These are phyloP conservation scores for Cyathus olla DNA, from an alignment of 1,284 basidiomycete genomes.

Conservation along the genomic window DNA sequence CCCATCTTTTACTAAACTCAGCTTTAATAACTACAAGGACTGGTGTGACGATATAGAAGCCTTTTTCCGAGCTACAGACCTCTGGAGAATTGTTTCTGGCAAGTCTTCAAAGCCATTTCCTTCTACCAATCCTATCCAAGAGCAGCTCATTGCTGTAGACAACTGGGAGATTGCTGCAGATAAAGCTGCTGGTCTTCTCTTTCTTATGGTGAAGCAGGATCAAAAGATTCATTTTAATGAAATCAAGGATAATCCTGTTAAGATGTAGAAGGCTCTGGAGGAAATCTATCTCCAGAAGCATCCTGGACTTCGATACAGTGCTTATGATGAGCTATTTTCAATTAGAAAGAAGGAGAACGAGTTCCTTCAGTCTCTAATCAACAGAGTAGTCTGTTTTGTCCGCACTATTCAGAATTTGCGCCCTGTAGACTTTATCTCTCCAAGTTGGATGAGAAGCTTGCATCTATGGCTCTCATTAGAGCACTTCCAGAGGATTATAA, in stretches of 20 bases:
- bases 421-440: conserved; percentile 24
- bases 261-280: conserved; percentile 34
- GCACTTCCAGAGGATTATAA: conserved; percentile 21
- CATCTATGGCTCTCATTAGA: conserved; percentile 14
- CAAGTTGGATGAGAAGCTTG: conserved; percentile 30
- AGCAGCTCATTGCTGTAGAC: conserved; percentile 3
- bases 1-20: conserved; percentile 9
- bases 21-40: conserved; percentile 16
- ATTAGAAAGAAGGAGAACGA: conserved; percentile 38
- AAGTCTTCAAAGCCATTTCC: not conserved
- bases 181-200: conserved; percentile 29
- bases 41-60: conserved; percentile 24
- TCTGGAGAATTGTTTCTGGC: conserved; percentile 24
- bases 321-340: conserved; percentile 42
- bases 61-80: conserved; percentile 9
- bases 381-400: conserved; percentile 32
- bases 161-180: conserved; percentile 17
- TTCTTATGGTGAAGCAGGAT: conserved; percentile 21
- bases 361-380: conserved; percentile 30
- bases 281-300: conserved; percentile 26
- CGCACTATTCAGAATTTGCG: conserved; percentile 32
- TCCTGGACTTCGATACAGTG: conserved; percentile 38
- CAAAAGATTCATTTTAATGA: conserved; percentile 29
- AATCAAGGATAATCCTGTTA: conserved; percentile 24
- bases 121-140: not conserved